Base-by-base conservation (phyloP, 805 yeast species). In the Pichia kluyveri region DNA sequence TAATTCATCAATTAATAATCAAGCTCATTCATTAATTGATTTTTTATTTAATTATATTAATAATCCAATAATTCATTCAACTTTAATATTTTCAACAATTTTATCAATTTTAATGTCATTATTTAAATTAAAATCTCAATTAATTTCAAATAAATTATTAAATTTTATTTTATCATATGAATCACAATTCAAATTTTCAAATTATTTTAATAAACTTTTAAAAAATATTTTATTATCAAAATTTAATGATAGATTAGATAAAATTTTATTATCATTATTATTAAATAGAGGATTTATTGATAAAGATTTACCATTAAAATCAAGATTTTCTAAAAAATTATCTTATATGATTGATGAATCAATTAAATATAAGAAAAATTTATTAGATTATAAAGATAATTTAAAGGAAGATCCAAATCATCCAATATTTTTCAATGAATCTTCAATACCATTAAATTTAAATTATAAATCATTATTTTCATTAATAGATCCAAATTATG, bases 11-110 rank as follows among this genome's bases (percentile, higher is more conserved):
- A 65, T 89, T 52, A 88, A 83, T 54, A 77, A 83, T 8, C 96
- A 90, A 60, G 83, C 90, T 0, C 75, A 73, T 47, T 80, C 74
- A 4, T 67, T 85, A 47, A 66, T 93, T 36, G 96, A 88, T 55
- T 62, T 79, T 36, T 61, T 91, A 31, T 67, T 88, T 42, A 68
- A 70, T 41, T 68, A 74, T 17, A 68, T 90, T 47, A 69, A 71
- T 39, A 80, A 74, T 34, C 84, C 79, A 44, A 66, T 72, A n/a
- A 60, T 79, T 54, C 64, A 75, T 51, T 71, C 80, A 44, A 70
- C 83, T 12, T 77, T 84, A 5, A 55, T 79, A 3, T 76, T 85
- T 45, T 76, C 87, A 15, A 86, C 95, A 8, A 71, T 86, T 0
- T 63, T 88, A 28, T 80, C 85, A 56, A 80, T 82, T 44, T 66